Base-by-base conservation (phyloP, 805 yeast genomes). In the Pichia manshurica region DNA sequence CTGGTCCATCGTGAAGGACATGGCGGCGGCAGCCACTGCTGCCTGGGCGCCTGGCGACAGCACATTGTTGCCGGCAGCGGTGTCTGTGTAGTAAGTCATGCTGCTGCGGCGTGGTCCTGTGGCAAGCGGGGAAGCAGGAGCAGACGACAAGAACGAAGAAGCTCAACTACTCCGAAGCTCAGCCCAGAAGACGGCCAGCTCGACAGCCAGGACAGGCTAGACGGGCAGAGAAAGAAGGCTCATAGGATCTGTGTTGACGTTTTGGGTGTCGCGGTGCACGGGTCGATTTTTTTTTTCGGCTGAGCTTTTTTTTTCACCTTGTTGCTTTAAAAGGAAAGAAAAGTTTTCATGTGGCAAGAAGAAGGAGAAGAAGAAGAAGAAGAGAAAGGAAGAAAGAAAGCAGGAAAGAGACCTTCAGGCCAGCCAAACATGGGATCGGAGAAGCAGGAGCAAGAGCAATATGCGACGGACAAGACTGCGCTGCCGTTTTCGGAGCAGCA, bases 401-500 rank as follows among this genome's bases (percentile, higher is more conserved):
- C 7, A 25, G 29, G 10, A 25, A 25, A 25, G 29, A 10, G 10
- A 10, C 7, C 7, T 7, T 25, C 10, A 8, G 7, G 29, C 10
- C 10, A 25, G 29, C 29, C 29, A 25, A 39, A 3, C 20, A 47
- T 43, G 39, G 9, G 29, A 8, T 20, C 38, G n/a, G 28, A 39
- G 16, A 37, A 45, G 12, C 42, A 31, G n/a, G 31, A 31, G 12
- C 42, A 31, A 16, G 31, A 31, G 28, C 64, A 59, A 5, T 79
- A 82, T 44, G 91, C 91, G 44, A 85, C 91, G 5, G 84, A 81
- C 53, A 82, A 82, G 59, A 61, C 70, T 31, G 49, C 70, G n/a
- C 70, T 85, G 56, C 79, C 88, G 23, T 79, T 79, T 64, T 67
- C 78, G 41, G 98, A 91, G 63, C 95, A 89, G 69, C 98, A 91